Evolutionary conservation across 768 basidiomycete genomes (phyloP), one percentile per base, ranked within the genome.

Genomic region (Pisolithus albus): DNA sequence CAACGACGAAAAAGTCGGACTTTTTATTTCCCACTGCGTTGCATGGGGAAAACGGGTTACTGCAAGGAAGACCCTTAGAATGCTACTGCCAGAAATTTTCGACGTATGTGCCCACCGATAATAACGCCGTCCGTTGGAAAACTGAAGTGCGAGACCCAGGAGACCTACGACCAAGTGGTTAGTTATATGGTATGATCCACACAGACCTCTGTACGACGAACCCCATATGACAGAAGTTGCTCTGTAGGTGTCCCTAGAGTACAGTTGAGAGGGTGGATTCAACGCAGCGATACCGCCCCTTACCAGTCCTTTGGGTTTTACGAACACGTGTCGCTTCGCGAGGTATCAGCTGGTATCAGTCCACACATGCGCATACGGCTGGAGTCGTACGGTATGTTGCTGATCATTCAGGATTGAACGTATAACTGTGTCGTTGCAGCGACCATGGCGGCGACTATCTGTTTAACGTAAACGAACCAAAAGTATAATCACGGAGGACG

Each of bases 351-450:
- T 37, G 1, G 45, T 23, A 7, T 52, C 9, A 50, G 36, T 42
- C 24, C 7, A 46, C 32, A 15, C 16, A 6, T 41, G 42, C 9
- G 18, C 24, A 43, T 21, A 43, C n/a, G 21, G 5, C 5, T 21
- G 34, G 21, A 23, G 10, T 2, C 21, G 21, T 23, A 23, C 21
- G 21, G 21, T 23, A 23, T 23, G 21, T 23, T 64, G 1, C 66
- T 58, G 54, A 84, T 84, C 81, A 84, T 83, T 81, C 79, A 92
- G 0, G 75, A 66, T 59, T 90, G 88, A 1, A 92, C 86, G 39
- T 81, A 79, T 45, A 90, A 79, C 58, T 88, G 86, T 0, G 80
- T 76, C 11, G 85, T 87, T 54, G 84, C 83, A 23, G 85, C 84
- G 38, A 90, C 66, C 41, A 84, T 57, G 1, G 85, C 77, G 7